Conservation (phyloP, 2,329 filamentous ascomycete species). For the Cytospora chrysosperma region DNA sequence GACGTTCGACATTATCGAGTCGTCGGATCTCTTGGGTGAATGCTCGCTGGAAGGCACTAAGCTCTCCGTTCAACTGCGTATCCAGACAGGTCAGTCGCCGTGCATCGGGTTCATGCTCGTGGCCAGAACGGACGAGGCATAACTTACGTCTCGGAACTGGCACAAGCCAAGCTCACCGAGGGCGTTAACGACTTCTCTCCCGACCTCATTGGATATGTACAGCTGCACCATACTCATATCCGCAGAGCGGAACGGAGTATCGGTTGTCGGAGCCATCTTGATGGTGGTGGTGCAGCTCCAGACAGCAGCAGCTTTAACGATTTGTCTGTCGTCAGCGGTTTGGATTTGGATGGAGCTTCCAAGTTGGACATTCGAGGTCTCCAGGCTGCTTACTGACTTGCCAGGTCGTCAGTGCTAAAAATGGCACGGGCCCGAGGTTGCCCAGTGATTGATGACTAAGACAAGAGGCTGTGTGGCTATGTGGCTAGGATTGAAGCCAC, state of each 20-base stretch:
- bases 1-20: constrained; percentile 96
- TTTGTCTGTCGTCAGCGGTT: constrained; percentile 23
- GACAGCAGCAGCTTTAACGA: constrained; percentile 9
- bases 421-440: background rate
- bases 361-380: background rate
- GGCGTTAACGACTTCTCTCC: constrained; percentile 93
- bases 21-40: constrained; percentile 97
- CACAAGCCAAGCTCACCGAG: constrained; percentile 94
- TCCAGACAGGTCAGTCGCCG: constrained; percentile 24
- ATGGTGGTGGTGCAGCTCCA: constrained; percentile 25
- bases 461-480: too few species aligned
- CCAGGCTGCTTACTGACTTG: too few species aligned
- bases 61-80: constrained; percentile 80
- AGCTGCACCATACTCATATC: constrained; percentile 99
- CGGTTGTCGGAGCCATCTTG: constrained; percentile 66
- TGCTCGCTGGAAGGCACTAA: constrained; percentile 92
- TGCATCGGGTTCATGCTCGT: constrained; percentile 1
- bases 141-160: constrained; percentile 91
- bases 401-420: background rate
- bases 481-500: background rate
- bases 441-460: background rate
- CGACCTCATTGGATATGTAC: constrained; percentile 98
- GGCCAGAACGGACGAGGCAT: constrained; percentile 26
- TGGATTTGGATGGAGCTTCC: constrained; percentile 8
- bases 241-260: constrained; percentile 99